Conservation (phyloP, 208 protist genomes). For the Tritrichomonas foetus region DNA sequence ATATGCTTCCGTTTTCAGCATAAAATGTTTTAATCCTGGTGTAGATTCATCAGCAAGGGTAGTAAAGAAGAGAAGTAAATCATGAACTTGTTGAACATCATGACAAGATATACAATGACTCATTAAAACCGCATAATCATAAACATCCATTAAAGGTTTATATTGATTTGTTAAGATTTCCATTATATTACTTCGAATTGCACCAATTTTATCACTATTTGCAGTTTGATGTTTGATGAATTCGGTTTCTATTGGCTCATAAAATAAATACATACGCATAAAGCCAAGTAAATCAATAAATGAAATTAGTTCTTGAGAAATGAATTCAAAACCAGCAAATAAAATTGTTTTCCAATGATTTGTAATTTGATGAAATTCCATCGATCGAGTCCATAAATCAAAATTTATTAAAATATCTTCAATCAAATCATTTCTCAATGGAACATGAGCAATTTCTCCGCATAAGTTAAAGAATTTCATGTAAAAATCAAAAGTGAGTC, state of each 20-base stretch:
- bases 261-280: not conserved
- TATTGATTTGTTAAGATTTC: not conserved
- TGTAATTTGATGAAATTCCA: not conserved
- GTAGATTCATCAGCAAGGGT: not conserved
- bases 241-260: not conserved
- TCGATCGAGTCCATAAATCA: not conserved
- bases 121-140: not conserved
- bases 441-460: not conserved
- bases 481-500: not conserved
- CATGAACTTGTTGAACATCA: not conserved
- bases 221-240: not conserved
- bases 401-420: not conserved
- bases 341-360: not conserved
- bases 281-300: not conserved
- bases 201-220: not conserved
- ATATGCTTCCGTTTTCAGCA: not conserved
- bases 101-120: not conserved
- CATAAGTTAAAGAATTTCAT: not conserved
- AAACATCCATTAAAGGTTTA: not conserved
- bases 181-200: not conserved
- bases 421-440: not conserved
- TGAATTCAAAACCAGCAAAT: not conserved
- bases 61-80: not conserved
- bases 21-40: not conserved
- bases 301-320: not conserved